Percentiles rank a stretch among this genome's conserved stretches.
These are phyloP conservation scores for Barnettozyma botsteinii DNA, from an alignment of 805 yeast species.

Conservation along the genomic window DNA sequence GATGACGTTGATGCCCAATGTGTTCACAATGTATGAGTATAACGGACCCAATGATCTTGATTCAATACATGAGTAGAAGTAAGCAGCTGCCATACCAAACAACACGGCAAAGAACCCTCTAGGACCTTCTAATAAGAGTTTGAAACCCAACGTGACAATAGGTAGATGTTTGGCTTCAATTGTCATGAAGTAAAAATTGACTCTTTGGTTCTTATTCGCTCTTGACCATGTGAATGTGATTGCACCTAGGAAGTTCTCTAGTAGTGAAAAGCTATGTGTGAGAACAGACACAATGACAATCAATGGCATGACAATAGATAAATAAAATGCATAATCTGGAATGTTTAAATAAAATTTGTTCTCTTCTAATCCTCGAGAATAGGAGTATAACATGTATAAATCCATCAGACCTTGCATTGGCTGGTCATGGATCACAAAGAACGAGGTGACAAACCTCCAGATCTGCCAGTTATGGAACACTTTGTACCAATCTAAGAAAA, in stretches of 20 bases:
- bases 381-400: conserved; percentile 51
- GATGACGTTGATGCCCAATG: conserved; percentile 18
- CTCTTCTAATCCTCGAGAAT: conserved; percentile 51
- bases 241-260: conserved; percentile 43
- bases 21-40: conserved; percentile 23
- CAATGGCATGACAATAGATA: conserved; percentile 42
- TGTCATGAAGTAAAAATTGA: conserved; percentile 48
- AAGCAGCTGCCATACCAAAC: conserved; percentile 51
- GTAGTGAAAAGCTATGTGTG: conserved; percentile 26
- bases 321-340: conserved; percentile 54
- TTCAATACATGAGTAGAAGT: conserved; percentile 55
- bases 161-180: conserved; percentile 58
- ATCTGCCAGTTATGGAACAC: conserved; percentile 32
- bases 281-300: conserved; percentile 33
- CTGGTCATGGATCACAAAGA: conserved; percentile 38
- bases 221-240: conserved; percentile 58
- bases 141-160: conserved; percentile 37
- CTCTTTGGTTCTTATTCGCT: conserved; percentile 42
- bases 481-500: conserved; percentile 24
- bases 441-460: conserved; percentile 45
- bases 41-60: conserved; percentile 45
- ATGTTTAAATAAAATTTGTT: conserved; percentile 41
- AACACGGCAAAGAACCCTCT: conserved; percentile 35
- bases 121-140: conserved; percentile 38
- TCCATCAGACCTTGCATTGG: conserved; percentile 44